phyloP scores from a whole-genome alignment of 345 rosid species.

The Arabidopsis suecica region DNA sequence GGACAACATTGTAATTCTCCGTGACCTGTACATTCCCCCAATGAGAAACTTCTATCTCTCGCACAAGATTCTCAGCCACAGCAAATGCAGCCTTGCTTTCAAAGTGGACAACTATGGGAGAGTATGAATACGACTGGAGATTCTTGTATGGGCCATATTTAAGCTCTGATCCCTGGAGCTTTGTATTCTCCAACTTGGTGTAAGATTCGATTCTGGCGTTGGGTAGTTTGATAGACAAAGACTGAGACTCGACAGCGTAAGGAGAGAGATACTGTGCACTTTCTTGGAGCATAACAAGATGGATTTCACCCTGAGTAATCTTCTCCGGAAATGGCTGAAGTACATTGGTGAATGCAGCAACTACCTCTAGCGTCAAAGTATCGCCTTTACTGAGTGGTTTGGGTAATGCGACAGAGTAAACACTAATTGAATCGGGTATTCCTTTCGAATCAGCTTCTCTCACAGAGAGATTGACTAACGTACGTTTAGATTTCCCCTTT shows the following conservation, averaged over 20 bases:
- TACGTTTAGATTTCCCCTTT: slow-evolving; percentile 67
- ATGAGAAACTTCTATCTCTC: slow-evolving; percentile 94
- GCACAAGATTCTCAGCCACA: slow-evolving; percentile 73
- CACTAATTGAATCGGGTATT: slow-evolving; percentile 62
- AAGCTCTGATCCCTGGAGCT: slow-evolving; percentile 73
- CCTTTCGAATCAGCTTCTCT: slow-evolving; percentile 51
- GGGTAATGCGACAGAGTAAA: slow-evolving; percentile 69
- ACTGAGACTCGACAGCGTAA: slow-evolving; percentile 72
- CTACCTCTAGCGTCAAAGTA: slow-evolving; percentile 63
- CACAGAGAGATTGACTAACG: slow-evolving; percentile 56
- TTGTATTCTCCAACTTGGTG: slow-evolving; percentile 71
- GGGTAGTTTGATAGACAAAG: slow-evolving; percentile 74
- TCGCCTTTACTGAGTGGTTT: slow-evolving; percentile 65
- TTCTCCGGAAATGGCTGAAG: slow-evolving; percentile 85
- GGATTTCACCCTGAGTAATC: slow-evolving; percentile 83
- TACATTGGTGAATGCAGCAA: slow-evolving; percentile 63
- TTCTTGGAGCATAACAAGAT: slow-evolving; percentile 84
- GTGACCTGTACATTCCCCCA: slow-evolving; percentile 97
- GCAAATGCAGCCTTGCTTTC: slow-evolving; percentile 85
- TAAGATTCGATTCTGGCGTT: slow-evolving; percentile 77
- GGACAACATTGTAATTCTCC: slow-evolving; percentile 76
- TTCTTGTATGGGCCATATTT: slow-evolving; percentile 89
- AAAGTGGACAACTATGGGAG: slow-evolving; percentile 81
- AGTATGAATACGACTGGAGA: slow-evolving; percentile 64
- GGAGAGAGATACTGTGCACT: slow-evolving; percentile 81